A percentile compares a stretch with the other conserved stretches of the same genome.
These are phyloP conservation scores for Diophrys appendiculata DNA, from an alignment of 73 alveolate genomes.

Conservation along the genomic window DNA sequence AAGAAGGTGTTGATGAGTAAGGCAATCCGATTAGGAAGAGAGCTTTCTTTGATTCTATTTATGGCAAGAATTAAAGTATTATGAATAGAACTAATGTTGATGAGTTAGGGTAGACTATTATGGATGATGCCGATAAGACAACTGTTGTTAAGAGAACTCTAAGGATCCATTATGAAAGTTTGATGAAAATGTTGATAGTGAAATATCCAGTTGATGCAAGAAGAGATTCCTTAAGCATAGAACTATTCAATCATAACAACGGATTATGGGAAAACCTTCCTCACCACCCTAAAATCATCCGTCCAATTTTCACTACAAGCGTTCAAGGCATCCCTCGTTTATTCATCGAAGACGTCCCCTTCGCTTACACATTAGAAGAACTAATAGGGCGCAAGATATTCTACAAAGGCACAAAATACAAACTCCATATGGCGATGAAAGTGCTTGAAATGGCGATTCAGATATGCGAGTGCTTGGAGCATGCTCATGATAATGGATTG, in stretches of 20 bases:
- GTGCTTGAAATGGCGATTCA: constrained; percentile 21
- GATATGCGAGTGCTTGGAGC: constrained; percentile 23
- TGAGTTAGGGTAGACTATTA: neutral
- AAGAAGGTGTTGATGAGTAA: no score
- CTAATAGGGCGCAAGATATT: constrained; percentile 4
- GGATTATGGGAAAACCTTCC: constrained; percentile 36
- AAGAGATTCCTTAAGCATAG: neutral
- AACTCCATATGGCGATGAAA: constrained; percentile 32
- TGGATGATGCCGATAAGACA: no score
- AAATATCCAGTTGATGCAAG: neutral
- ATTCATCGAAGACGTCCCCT: constrained; percentile 49
- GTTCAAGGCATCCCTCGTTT: constrained; percentile 32
- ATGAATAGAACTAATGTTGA: neutral
- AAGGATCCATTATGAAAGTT: neutral
- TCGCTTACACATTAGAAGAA: constrained; percentile 29
- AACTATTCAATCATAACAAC: neutral
- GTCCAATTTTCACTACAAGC: constrained; percentile 32
- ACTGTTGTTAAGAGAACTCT: neutral
- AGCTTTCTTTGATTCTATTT: no score
- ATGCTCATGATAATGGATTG: constrained; percentile 48
- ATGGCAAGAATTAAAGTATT: neutral
- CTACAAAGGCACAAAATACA: constrained; percentile 27
- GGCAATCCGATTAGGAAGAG: no score
- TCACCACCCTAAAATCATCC: constrained; percentile 26
- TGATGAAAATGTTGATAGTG: neutral